A percentile compares a stretch with the other conserved stretches of the same genome.
phyloP scores from a whole-genome alignment of 495 filamentous ascomycete species.

The Neohortaea acidophila region DNA sequence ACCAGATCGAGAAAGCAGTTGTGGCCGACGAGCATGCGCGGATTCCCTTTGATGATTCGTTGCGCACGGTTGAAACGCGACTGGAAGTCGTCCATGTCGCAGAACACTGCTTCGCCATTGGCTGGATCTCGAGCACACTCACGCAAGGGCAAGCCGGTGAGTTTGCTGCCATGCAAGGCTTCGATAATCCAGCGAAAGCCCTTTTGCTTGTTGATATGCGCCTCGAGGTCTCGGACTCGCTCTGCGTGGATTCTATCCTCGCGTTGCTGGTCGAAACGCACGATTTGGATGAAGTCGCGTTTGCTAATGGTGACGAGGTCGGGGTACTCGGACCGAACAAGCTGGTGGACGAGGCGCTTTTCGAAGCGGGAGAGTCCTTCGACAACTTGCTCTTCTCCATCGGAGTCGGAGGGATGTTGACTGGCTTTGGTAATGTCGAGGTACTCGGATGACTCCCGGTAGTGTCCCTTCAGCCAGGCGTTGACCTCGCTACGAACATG shows the following conservation, averaged over 20 bases:
- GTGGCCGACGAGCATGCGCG: conserved; percentile 53
- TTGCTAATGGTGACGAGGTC: conserved; percentile 33
- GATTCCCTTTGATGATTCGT: conserved; percentile 30
- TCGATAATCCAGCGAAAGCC: conserved; percentile 61
- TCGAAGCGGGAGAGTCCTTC: conserved; percentile 29
- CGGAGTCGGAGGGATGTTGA: background rate
- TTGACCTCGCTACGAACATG: conserved; percentile 35
- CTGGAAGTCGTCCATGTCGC: conserved; percentile 19
- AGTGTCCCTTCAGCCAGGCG: conserved; percentile 29
- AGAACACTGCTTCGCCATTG: conserved; percentile 20
- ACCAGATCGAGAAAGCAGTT: conserved; percentile 63
- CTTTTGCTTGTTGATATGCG: conserved; percentile 33
- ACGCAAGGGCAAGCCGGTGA: conserved; percentile 34
- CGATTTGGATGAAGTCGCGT: conserved; percentile 38
- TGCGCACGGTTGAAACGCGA: conserved; percentile 25
- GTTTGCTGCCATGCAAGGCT: conserved; percentile 44
- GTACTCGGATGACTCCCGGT: conserved; percentile 2
- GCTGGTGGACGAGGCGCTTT: conserved; percentile 51
- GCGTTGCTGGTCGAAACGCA: conserved; percentile 32
- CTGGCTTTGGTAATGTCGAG: conserved; percentile 13
- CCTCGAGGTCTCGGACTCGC: conserved; percentile 27
- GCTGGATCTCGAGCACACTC: conserved; percentile 23
- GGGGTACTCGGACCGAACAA: conserved; percentile 50
- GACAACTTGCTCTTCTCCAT: conserved; percentile 1
- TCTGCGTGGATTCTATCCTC: conserved; percentile 32